Evolutionary conservation across 768 basidiomycete species (phyloP).

Genomic region (Lepiota brunneoincarnata): DNA sequence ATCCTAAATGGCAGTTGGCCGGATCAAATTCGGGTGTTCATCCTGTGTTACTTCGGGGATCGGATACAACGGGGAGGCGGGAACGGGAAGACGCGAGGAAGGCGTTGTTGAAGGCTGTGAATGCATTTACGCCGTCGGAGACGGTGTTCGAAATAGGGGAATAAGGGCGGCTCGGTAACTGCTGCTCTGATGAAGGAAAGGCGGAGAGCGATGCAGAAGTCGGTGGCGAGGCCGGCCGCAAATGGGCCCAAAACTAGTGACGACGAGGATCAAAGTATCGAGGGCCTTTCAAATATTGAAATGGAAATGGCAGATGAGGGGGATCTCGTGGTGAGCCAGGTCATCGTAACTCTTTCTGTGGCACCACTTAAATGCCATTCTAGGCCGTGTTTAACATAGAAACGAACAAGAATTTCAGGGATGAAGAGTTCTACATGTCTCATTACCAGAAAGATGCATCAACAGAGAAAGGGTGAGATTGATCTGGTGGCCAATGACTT

Average conservation of each 20-base stretch:
- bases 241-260: constrained; percentile 29
- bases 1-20: constrained; percentile 66
- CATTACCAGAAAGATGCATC: constrained; percentile 85
- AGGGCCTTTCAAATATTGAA: constrained; percentile 19
- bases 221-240: constrained; percentile 44
- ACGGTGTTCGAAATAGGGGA: constrained; percentile 90
- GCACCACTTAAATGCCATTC: not conserved
- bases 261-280: constrained; percentile 35
- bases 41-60: constrained; percentile 58
- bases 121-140: constrained; percentile 80
- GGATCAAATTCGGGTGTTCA: constrained; percentile 65
- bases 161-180: constrained; percentile 61
- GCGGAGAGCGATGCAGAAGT: constrained; percentile 71
- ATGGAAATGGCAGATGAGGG: constrained; percentile 78
- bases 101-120: constrained; percentile 69
- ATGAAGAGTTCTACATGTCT: constrained; percentile 89
- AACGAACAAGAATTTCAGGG: constrained; percentile 57
- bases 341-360: not conserved
- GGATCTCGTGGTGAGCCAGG: constrained; percentile 61
- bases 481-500: not conserved
- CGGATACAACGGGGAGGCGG: constrained; percentile 31
- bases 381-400: constrained; percentile 69
- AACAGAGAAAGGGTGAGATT: constrained; percentile 86
- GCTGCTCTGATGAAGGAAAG: constrained; percentile 86
- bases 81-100: constrained; percentile 56